These are phyloP conservation scores for Ballota nigra DNA, from an alignment of 257 asterid genomes.

Conservation along the genomic window DNA sequence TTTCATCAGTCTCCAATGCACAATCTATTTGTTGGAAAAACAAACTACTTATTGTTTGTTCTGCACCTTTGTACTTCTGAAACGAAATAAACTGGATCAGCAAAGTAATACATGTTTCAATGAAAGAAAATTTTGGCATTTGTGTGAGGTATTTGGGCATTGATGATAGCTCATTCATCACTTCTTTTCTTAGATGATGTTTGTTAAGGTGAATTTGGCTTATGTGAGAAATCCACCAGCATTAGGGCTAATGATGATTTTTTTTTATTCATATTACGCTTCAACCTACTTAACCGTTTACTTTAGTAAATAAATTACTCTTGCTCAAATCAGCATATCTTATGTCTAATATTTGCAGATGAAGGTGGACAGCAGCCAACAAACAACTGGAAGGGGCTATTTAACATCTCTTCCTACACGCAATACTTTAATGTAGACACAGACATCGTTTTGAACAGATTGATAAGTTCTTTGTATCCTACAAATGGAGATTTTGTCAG, in stretches of 20 bases:
- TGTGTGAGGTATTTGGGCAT: not conserved
- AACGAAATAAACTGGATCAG: not conserved
- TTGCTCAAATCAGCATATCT: conserved; percentile 12
- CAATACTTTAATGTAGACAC: conserved; percentile 95
- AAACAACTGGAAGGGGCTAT: conserved; percentile 76
- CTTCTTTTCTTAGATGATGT: not conserved
- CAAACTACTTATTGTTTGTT: not conserved
- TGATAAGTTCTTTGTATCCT: conserved; percentile 86
- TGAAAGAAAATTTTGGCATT: not conserved
- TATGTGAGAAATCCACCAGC: not conserved
- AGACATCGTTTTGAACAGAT: conserved; percentile 81
- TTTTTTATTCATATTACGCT: not conserved
- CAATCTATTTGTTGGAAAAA: not conserved
- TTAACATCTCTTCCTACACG: conserved; percentile 76
- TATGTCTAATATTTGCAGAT: conserved; percentile 44
- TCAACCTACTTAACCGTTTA: not conserved
- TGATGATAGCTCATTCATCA: conserved; percentile 2
- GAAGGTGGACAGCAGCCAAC: conserved; percentile 65
- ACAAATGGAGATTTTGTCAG: conserved; percentile 75
- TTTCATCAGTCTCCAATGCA: not conserved
- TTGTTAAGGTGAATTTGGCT: not conserved
- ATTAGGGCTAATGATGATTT: not conserved
- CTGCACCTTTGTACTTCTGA: not conserved
- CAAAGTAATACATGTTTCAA: not conserved
- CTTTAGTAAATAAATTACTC: not conserved